Conservation (phyloP, 192 early-diverging fungal genomes). For the Entomortierella chlamydospora region DNA sequence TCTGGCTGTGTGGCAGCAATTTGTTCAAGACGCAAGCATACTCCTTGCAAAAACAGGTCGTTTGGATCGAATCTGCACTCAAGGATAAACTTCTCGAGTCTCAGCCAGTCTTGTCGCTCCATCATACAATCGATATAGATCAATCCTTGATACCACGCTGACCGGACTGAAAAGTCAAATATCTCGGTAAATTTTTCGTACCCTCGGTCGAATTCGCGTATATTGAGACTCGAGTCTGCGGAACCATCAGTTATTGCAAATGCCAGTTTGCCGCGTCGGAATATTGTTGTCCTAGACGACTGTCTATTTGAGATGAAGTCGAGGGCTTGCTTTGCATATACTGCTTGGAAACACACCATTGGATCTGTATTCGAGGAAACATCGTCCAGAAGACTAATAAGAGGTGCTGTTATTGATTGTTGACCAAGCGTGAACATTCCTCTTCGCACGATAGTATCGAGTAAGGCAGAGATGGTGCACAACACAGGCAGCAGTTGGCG, state of each 20-base stretch:
- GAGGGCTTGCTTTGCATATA: neutral
- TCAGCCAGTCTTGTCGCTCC: neutral
- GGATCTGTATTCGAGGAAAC: neutral
- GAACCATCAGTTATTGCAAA: neutral
- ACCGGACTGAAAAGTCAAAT: neutral
- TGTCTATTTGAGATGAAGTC: neutral
- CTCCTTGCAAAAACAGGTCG: neutral
- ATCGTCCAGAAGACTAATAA: neutral
- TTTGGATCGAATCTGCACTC: neutral
- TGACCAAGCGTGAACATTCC: neutral
- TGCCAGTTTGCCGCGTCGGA: neutral
- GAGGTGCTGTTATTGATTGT: neutral
- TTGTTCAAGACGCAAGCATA: neutral
- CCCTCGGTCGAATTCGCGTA: neutral
- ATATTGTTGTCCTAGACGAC: neutral
- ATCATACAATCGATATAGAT: neutral
- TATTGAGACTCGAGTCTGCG: neutral
- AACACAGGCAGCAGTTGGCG: neutral
- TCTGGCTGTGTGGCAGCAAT: neutral
- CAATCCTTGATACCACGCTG: neutral
- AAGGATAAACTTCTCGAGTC: neutral
- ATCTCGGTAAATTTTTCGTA: neutral
- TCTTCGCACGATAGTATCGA: neutral
- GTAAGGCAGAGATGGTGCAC: neutral
- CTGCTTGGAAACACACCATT: neutral